Evolutionary conservation across 306 rosid genomes (phyloP), one percentile per base, ranked within the genome.

Genomic region (Datisca glomerata): DNA sequence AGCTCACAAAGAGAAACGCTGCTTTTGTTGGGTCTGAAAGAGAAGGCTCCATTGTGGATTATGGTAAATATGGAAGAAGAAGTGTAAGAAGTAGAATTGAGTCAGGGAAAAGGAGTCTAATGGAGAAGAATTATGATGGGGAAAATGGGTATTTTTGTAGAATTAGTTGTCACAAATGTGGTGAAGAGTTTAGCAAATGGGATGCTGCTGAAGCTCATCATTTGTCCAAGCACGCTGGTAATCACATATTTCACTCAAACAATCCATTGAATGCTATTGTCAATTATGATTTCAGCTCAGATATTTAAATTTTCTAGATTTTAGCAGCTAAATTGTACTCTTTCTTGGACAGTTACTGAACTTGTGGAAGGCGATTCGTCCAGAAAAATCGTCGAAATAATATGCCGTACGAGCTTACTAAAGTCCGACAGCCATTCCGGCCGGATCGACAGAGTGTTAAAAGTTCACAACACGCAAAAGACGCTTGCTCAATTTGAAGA

Each of bases 381-480:
- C 13, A 73, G 96, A 60, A 86, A 81, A 67, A 85, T 80, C 27
- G 95, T 85, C 19, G 93, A 85, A 56, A 85, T 85, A 56, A 85
- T 80, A 59, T 85, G 95, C 83, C 70, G 79, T 59, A 71, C 93
- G 1, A 80, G 83, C 71, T 80, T 80, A 83, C 59, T 69, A 28
- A 80, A 85, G 47, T 76, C 95, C 2, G 95, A 80, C 51, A 79
- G 74, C 60, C 74, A 71, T 23, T 59, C 76, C 47, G 71, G 86
- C 3, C 27, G 87, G 49, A 85, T 85, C 39, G 95, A 86, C 52
- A 69, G 95, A 59, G 95, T 85, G 17, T 53, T 85, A 41, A 89
- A 89, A 53, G 98, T 89, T 2, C 98, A 89, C 62, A 89, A 89
- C 70, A 89, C 84, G 98, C 98, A 89, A 38, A 84, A 59, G 43